Conservation (phyloP, 2,329 filamentous ascomycete species). For the Phyllosticta capitalensis region DNA sequence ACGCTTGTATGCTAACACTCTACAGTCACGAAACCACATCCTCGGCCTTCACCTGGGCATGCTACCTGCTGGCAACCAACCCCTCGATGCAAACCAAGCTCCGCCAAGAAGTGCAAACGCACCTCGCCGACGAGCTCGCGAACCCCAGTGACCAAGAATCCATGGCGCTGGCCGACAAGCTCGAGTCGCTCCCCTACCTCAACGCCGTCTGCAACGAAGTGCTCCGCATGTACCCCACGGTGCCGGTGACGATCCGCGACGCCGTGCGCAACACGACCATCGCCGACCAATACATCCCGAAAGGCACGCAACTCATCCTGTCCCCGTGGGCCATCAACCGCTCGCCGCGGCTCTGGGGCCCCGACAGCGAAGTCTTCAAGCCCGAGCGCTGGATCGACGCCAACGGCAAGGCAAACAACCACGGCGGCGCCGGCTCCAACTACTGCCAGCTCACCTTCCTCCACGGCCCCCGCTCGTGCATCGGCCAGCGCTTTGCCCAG, state of each 20-base stretch:
- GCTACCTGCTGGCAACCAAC: conserved; percentile 58
- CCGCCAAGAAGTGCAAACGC: conserved; percentile 55
- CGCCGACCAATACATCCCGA: conserved; percentile 28
- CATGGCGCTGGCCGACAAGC: conserved; percentile 18
- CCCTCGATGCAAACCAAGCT: conserved; percentile 57
- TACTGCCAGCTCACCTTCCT: conserved; percentile 35
- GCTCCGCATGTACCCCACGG: conserved; percentile 29
- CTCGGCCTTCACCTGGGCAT: conserved; percentile 63
- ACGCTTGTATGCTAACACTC: neutral
- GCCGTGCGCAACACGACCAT: conserved; percentile 25
- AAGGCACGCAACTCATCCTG: conserved; percentile 29
- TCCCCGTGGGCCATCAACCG: conserved; percentile 36
- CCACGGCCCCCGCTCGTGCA: conserved; percentile 32
- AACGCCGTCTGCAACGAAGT: conserved; percentile 38
- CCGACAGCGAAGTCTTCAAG: conserved; percentile 31
- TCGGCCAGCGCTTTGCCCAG: conserved; percentile 29
- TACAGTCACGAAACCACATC: conserved; percentile 65
- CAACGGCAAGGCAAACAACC: conserved; percentile 29
- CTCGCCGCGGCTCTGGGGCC: conserved; percentile 33
- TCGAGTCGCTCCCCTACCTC: conserved; percentile 37
- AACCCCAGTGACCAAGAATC: conserved; percentile 18
- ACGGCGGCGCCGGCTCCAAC: conserved; percentile 26
- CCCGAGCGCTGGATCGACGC: conserved; percentile 39
- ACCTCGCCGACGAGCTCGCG: conserved; percentile 41
- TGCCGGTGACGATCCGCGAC: conserved; percentile 25